phyloP scores from a whole-genome alignment of 805 yeast species.

The Phaffomyces opuntiae region DNA sequence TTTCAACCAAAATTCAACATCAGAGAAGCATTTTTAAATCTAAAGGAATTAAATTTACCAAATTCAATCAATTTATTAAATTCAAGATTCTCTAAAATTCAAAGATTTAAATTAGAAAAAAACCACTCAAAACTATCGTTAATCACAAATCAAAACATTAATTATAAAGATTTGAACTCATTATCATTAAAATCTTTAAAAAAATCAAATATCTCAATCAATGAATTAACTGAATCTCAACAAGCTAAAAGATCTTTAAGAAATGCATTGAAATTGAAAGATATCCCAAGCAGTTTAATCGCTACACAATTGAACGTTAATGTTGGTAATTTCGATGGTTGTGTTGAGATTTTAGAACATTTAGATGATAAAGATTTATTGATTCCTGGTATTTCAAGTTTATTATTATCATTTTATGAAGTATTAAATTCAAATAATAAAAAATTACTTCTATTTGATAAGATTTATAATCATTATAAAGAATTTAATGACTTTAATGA shows the following conservation, averaged over 20 bases:
- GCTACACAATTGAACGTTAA: conserved; percentile 29
- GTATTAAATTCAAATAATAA: conserved; percentile 31
- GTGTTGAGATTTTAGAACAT: conserved; percentile 31
- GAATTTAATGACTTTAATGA: conserved; percentile 9
- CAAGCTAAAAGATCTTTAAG: conserved; percentile 29
- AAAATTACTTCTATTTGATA: conserved; percentile 26
- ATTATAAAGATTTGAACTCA: conserved; percentile 12
- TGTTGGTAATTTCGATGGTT: conserved; percentile 26
- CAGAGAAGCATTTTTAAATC: conserved; percentile 17
- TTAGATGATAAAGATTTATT: conserved; percentile 14
- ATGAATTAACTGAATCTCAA: conserved; percentile 11
- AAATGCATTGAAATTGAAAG: conserved; percentile 25
- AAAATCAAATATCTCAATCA: conserved; percentile 13
- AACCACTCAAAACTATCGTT: conserved; percentile 18
- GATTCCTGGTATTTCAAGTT: conserved; percentile 44
- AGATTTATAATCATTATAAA: conserved; percentile 22
- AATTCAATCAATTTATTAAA: conserved; percentile 13
- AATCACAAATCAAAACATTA: conserved; percentile 13
- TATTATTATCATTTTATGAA: conserved; percentile 44
- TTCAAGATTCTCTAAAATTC: conserved; percentile 19
- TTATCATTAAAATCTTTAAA: conserved; percentile 8
- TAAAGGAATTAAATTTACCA: conserved; percentile 29
- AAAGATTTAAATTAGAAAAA: conserved; percentile 13
- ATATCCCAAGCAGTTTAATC: conserved; percentile 26
- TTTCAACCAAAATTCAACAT: background rate